phyloP scores from a whole-genome alignment of 768 basidiomycete genomes.

The Phanerochaete sordida region DNA sequence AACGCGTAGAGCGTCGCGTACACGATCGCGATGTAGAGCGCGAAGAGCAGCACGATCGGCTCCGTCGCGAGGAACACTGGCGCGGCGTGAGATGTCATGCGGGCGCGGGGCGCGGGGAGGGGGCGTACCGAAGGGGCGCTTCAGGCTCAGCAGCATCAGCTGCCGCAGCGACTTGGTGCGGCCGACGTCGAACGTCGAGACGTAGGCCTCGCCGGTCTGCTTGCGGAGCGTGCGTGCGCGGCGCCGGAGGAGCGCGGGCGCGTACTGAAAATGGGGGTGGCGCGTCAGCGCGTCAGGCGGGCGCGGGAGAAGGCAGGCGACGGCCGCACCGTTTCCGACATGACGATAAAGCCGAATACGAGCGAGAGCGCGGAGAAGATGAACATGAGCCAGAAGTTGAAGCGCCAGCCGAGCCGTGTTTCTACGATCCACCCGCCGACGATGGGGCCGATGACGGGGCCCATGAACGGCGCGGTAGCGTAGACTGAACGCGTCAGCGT shows the following conservation, averaged over 20 bases:
- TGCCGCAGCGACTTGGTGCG: constrained; percentile 39
- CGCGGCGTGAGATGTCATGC: too few species aligned
- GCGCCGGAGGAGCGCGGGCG: constrained; percentile 54
- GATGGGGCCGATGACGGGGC: constrained; percentile 64
- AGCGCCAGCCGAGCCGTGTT: constrained; percentile 52
- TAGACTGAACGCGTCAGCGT: constrained; percentile 35
- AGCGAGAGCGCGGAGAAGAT: constrained; percentile 46
- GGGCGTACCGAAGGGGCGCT: constrained; percentile 50
- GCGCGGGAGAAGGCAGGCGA: not conserved
- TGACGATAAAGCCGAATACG: constrained; percentile 41
- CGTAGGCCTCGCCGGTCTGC: constrained; percentile 41
- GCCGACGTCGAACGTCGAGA: constrained; percentile 46
- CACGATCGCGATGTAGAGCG: constrained; percentile 57
- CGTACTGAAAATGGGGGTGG: constrained; percentile 37
- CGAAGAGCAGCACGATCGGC: constrained; percentile 56
- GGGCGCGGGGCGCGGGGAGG: too few species aligned
- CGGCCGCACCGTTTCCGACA: constrained; percentile 52
- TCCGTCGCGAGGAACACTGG: constrained; percentile 59
- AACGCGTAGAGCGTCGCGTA: constrained; percentile 64
- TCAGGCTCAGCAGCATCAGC: constrained; percentile 46
- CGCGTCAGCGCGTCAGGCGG: not conserved
- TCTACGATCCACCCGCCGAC: constrained; percentile 60
- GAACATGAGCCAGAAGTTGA: constrained; percentile 65
- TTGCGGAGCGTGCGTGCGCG: constrained; percentile 43
- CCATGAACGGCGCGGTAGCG: constrained; percentile 54